A percentile compares a stretch with the other conserved stretches of the same genome.
Evolutionary conservation across 2,329 filamentous ascomycete species (phyloP).

Genomic region (Fusarium floridanum): DNA sequence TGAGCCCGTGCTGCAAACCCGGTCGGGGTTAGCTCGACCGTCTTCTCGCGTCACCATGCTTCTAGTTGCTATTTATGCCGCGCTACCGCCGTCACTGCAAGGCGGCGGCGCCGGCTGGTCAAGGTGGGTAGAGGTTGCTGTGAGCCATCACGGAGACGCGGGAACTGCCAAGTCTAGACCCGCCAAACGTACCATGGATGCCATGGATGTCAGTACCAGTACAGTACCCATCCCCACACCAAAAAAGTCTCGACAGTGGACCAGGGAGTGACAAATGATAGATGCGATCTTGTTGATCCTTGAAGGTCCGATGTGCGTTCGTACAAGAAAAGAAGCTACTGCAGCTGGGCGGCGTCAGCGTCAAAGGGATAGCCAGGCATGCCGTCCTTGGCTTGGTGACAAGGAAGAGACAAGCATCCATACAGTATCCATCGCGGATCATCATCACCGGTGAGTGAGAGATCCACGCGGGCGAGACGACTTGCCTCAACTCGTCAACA

Average conservation of each 20-base stretch:
- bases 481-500: neutral
- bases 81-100: slow-evolving; percentile 5
- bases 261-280: slow-evolving; percentile 25
- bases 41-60: slow-evolving; percentile 1
- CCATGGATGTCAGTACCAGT: neutral
- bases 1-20: neutral
- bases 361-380: slow-evolving; percentile 10
- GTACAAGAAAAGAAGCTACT: slow-evolving; percentile 29
- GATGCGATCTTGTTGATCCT: slow-evolving; percentile 31
- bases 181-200: slow-evolving; percentile 11
- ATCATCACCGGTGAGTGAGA: neutral
- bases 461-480: slow-evolving; percentile 19
- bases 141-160: slow-evolving; percentile 11
- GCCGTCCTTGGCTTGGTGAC: neutral
- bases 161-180: slow-evolving; percentile 26
- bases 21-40: slow-evolving; percentile 8
- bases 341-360: slow-evolving; percentile 17
- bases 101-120: neutral
- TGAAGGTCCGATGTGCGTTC: slow-evolving; percentile 23
- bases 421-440: neutral
- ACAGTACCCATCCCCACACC: slow-evolving; percentile 15
- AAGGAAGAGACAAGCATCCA: slow-evolving; percentile 4
- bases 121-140: neutral
- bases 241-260: slow-evolving; percentile 9
- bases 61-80: slow-evolving; percentile 9